These are phyloP conservation scores for Cucurbita argyrosperma DNA, from an alignment of 306 rosid species.

Conservation along the genomic window DNA sequence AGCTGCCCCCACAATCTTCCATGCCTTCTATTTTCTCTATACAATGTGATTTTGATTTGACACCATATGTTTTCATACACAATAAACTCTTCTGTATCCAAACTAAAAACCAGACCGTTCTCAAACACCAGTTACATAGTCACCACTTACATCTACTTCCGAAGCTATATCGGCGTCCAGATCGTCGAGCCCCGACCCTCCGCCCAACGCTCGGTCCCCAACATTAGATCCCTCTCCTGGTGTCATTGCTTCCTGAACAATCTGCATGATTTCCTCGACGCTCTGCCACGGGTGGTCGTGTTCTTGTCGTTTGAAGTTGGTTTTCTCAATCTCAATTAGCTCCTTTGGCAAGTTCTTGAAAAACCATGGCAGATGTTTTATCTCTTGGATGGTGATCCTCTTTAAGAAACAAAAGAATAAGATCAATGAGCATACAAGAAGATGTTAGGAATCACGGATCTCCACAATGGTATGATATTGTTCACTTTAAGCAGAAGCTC, in stretches of 20 bases:
- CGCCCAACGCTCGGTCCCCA: constrained; percentile 21
- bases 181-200: constrained; percentile 25
- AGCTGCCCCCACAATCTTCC: neutral
- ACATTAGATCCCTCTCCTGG: constrained; percentile 36
- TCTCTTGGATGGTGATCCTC: constrained; percentile 70
- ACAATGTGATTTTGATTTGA: constrained; percentile 5
- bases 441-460: neutral
- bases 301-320: constrained; percentile 10
- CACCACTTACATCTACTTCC: constrained; percentile 34
- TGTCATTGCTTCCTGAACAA: constrained; percentile 48
- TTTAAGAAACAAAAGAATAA: constrained; percentile 1
- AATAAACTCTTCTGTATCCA: neutral
- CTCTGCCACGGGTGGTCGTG: constrained; percentile 36
- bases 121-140: constrained; percentile 9
- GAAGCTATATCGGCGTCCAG: constrained; percentile 31
- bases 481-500: too few species aligned
- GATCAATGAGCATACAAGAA: neutral
- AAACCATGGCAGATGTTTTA: constrained; percentile 81
- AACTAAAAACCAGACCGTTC: neutral
- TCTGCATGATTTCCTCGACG: constrained; percentile 49
- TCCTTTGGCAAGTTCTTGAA: constrained; percentile 50
- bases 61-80: neutral
- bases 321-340: constrained; percentile 44
- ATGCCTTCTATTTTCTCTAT: neutral
- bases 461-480: too few species aligned